These are phyloP conservation scores for Wallacemonas sp. DNA, from an alignment of 208 protist species.

Conservation along the genomic window DNA sequence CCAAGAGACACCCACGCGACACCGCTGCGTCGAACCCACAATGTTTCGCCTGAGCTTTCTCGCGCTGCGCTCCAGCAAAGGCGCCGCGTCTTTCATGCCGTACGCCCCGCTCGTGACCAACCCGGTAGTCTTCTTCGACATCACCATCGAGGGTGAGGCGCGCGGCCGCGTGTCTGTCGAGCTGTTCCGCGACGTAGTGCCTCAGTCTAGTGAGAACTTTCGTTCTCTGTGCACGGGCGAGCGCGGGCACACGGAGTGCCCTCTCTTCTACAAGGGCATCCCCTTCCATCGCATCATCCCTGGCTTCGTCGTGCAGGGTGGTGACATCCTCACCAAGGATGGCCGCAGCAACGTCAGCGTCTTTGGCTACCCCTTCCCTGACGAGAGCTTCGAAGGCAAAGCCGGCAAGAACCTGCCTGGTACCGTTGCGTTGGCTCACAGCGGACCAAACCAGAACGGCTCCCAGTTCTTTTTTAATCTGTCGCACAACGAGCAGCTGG, in stretches of 20 bases:
- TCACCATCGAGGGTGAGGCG: conserved; percentile 79
- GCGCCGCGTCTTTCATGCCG: conserved; percentile 56
- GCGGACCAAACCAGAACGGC: conserved; percentile 88
- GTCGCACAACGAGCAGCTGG: conserved; percentile 75
- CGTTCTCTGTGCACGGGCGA: conserved; percentile 94
- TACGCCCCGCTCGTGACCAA: conserved; percentile 60
- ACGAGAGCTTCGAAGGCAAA: conserved; percentile 95
- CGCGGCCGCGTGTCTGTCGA: conserved; percentile 88
- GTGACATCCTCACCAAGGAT: conserved; percentile 93
- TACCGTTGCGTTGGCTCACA: conserved; percentile 87
- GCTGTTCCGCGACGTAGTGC: conserved; percentile 91
- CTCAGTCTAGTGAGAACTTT: conserved; percentile 95
- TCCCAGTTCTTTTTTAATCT: conserved; percentile 95
- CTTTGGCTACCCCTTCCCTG: conserved; percentile 93
- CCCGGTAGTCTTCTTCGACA: conserved; percentile 86
- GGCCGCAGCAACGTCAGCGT: conserved; percentile 94
- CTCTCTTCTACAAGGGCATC: conserved; percentile 92
- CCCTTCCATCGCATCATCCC: conserved; percentile 96
- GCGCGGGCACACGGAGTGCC: conserved; percentile 55
- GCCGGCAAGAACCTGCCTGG: conserved; percentile 84
- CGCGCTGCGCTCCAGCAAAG: conserved; percentile 8
- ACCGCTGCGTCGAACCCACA: background rate
- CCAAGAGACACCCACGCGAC: background rate
- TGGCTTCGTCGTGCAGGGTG: conserved; percentile 95
- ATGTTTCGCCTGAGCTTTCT: conserved; percentile 12